Percentiles rank a stretch among this genome's conserved stretches.
Conservation (phyloP, 306 rosid genomes). For the Arachis hypogaea region DNA sequence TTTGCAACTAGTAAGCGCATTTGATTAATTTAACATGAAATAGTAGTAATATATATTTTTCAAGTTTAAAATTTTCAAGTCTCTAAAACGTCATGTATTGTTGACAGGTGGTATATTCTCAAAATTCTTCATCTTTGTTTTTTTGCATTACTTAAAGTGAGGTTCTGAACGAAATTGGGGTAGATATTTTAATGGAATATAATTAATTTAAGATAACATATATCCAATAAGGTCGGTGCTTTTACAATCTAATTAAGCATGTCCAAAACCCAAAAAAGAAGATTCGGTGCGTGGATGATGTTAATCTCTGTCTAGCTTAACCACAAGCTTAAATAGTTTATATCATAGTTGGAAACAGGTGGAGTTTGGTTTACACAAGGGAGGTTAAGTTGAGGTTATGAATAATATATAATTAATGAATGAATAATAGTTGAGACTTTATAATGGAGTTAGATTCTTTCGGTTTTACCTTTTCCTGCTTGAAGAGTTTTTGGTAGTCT, state of each 20-base stretch:
- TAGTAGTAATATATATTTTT: not conserved
- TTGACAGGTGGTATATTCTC: constrained; percentile 39
- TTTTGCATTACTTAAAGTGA: constrained; percentile 43
- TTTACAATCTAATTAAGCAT: constrained; percentile 43
- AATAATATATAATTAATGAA: not conserved
- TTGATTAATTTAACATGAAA: too few relatives aligned
- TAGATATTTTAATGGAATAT: constrained; percentile 8
- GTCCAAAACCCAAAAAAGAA: constrained; percentile 51
- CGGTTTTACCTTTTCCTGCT: constrained; percentile 20
- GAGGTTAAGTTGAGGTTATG: not conserved
- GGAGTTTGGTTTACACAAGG: constrained; percentile 41
- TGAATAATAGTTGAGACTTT: constrained; percentile 21
- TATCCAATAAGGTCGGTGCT: constrained; percentile 43
- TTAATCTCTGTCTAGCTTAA: constrained; percentile 32
- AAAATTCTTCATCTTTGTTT: constrained; percentile 41
- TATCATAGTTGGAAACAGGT: constrained; percentile 43
- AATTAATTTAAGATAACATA: constrained; percentile 8
- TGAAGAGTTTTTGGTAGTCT: constrained; percentile 32
- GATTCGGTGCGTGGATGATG: constrained; percentile 41
- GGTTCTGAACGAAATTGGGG: constrained; percentile 23
- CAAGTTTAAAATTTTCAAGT: not conserved
- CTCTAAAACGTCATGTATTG: constrained; percentile 20
- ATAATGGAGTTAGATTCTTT: constrained; percentile 34
- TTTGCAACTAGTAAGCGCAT: too few relatives aligned
- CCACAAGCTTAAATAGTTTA: constrained; percentile 27